Evolutionary conservation across 331 rosid species (phyloP).

Genomic region (Saraca asoca): DNA sequence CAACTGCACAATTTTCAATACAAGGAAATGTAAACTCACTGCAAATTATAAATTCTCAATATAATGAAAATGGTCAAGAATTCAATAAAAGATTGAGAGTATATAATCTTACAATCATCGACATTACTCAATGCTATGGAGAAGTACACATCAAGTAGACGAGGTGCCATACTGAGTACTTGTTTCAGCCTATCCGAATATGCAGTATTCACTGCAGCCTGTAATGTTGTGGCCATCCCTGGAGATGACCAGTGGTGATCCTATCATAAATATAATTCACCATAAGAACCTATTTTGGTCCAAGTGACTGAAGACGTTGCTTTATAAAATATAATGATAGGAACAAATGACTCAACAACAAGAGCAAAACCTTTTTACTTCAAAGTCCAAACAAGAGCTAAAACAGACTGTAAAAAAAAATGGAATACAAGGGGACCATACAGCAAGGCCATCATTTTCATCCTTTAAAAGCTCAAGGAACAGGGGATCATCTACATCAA

Average conservation of each 20-base stretch:
- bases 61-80: slow-evolving; percentile 30
- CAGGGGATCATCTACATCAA: slow-evolving; percentile 81
- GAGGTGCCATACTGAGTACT: slow-evolving; percentile 65
- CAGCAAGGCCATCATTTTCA: slow-evolving; percentile 98
- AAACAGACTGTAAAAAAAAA: slow-evolving; percentile 17
- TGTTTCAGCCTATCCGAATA: slow-evolving; percentile 83
- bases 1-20: slow-evolving; percentile 18
- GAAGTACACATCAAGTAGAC: slow-evolving; percentile 78
- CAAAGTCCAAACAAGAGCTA: slow-evolving; percentile 9
- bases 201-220: slow-evolving; percentile 63
- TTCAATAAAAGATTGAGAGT: slow-evolving; percentile 21
- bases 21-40: slow-evolving; percentile 25
- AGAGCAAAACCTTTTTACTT: slow-evolving; percentile 11
- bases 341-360: slow-evolving; percentile 25
- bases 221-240: slow-evolving; percentile 64
- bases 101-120: slow-evolving; percentile 70
- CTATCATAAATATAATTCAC: slow-evolving; percentile 50
- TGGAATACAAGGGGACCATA: slow-evolving; percentile 45
- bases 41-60: slow-evolving; percentile 15
- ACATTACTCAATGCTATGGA: slow-evolving; percentile 65
- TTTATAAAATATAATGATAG: not conserved
- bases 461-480: slow-evolving; percentile 93
- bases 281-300: not conserved
- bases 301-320: not conserved
- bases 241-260: slow-evolving; percentile 98